These are phyloP conservation scores for Aleurites moluccanus DNA, from an alignment of 441 rosid genomes.

Conservation along the genomic window DNA sequence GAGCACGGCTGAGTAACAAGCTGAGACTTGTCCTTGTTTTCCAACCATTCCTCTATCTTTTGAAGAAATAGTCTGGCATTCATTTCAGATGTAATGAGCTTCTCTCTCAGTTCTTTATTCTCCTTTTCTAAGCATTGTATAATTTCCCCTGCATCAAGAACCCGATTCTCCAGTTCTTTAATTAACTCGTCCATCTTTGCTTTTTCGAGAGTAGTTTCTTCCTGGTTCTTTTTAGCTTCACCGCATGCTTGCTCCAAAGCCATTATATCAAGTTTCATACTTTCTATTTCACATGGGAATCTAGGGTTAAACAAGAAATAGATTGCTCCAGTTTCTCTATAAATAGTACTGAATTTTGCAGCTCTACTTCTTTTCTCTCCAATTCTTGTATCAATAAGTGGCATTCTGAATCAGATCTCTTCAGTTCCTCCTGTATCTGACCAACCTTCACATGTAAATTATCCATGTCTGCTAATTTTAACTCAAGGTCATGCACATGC, in stretches of 20 bases:
- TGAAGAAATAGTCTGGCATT: constrained; percentile 34
- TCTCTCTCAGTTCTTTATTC: constrained; percentile 49
- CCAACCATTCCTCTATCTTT: constrained; percentile 44
- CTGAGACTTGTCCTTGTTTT: constrained; percentile 31
- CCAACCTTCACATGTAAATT: constrained; percentile 40
- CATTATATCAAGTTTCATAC: constrained; percentile 70
- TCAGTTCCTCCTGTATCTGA: constrained; percentile 52
- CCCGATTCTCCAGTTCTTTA: constrained; percentile 41
- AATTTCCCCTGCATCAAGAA: constrained; percentile 36
- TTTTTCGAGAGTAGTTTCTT: constrained; percentile 47
- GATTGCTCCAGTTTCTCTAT: constrained; percentile 75
- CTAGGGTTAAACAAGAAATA: constrained; percentile 50
- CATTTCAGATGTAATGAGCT: constrained; percentile 39
- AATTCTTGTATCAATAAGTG: constrained; percentile 52
- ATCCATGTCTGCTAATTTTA: constrained; percentile 55
- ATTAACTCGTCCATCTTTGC: constrained; percentile 35
- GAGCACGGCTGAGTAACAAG: constrained; percentile 24
- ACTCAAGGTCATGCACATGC: constrained; percentile 55
- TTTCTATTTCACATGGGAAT: constrained; percentile 80
- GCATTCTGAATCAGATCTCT: constrained; percentile 46
- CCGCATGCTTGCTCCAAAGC: constrained; percentile 52
- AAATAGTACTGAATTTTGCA: constrained; percentile 44
- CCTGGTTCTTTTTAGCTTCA: constrained; percentile 48
- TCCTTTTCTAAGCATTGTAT: constrained; percentile 41
- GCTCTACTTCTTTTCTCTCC: constrained; percentile 58